Percentiles rank a stretch among this genome's conserved stretches.
These are phyloP conservation scores for Penicillium desertorum DNA, from an alignment of 495 filamentous ascomycete genomes.

Conservation along the genomic window DNA sequence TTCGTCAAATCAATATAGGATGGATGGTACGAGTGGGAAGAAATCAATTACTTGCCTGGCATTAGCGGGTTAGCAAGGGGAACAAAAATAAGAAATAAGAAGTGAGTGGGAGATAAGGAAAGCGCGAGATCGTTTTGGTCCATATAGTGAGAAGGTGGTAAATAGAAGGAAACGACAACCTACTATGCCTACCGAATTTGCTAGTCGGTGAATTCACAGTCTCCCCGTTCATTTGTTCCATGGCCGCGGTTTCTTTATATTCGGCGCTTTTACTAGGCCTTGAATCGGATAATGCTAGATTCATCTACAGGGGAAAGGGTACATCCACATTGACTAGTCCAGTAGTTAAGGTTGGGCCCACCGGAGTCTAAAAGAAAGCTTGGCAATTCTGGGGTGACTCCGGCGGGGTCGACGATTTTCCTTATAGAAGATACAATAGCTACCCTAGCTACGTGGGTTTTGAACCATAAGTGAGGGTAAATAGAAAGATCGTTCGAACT, in stretches of 20 bases:
- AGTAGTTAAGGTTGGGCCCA: neutral
- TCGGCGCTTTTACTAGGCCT: neutral
- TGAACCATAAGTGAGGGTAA: neutral
- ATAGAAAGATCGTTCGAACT: neutral
- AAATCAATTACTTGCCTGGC: too few species aligned
- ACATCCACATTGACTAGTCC: neutral
- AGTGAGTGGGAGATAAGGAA: too few species aligned
- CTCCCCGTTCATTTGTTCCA: neutral
- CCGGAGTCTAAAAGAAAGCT: slow-evolving; percentile 4
- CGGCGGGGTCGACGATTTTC: neutral
- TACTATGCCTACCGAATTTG: neutral
- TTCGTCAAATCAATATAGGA: too few species aligned
- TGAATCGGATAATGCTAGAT: neutral
- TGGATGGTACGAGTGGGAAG: too few species aligned
- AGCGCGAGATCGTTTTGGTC: too few species aligned
- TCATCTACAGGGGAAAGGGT: neutral
- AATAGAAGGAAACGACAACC: too few species aligned
- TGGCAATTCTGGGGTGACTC: neutral
- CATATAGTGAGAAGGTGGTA: too few species aligned
- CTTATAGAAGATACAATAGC: neutral
- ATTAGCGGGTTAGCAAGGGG: too few species aligned
- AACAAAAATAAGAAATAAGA: too few species aligned
- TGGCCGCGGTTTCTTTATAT: neutral
- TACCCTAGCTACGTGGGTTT: neutral
- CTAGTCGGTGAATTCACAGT: neutral